Base-by-base conservation (phyloP, 1,284 basidiomycete species). In the Cryptococcus sp. region DNA sequence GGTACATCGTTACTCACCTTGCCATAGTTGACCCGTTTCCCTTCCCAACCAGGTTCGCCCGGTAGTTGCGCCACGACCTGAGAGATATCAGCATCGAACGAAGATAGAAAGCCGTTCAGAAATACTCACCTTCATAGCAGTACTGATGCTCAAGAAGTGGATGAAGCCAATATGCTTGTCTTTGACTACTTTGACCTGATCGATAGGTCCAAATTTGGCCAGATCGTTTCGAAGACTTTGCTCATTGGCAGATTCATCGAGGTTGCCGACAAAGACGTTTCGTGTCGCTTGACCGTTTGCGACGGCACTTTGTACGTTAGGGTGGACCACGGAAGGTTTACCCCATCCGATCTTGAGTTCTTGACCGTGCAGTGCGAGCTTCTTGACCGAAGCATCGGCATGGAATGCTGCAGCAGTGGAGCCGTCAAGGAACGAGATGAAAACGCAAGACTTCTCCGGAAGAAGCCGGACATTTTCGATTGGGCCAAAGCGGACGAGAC, bases 91-190 rank as follows among this genome's bases (percentile, higher is more conserved):
- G 50, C 44, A 23, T 7, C 15, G 16, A 47, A 47, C 17, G 25
- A 5, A 17, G 46, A 13, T 27, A 17, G 19, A n/a, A 27, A n/a
- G 46, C 20, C 19, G 47, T 10, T 11, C 3, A 15, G 22, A 13
- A 13, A 8, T 22, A 64, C 77, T 52, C 60, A 91, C 91, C 88
- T 95, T 95, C 68, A 89, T 94, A 35, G 93, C 93, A 42, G 89
- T 86, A 15, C 88, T 85, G 75, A 97, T 95, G 77, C 89, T 91
- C 70, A 96, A 81, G 82, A 96, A 97, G 80, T 97, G 93, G 42
- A 97, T 90, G 75, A 97, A 97, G 7, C 92, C 93, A 65, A 96
- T 96, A 73, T 94, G 93, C 84, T 96, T 96, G 82, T 97, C 93
- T 61, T 92, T 82, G 44, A 96, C 93, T 72, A 96, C 95, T 84